A percentile compares a stretch with the other conserved stretches of the same genome.
Conservation (phyloP, 2,329 filamentous ascomycete species). For the Aulographum hederae region DNA sequence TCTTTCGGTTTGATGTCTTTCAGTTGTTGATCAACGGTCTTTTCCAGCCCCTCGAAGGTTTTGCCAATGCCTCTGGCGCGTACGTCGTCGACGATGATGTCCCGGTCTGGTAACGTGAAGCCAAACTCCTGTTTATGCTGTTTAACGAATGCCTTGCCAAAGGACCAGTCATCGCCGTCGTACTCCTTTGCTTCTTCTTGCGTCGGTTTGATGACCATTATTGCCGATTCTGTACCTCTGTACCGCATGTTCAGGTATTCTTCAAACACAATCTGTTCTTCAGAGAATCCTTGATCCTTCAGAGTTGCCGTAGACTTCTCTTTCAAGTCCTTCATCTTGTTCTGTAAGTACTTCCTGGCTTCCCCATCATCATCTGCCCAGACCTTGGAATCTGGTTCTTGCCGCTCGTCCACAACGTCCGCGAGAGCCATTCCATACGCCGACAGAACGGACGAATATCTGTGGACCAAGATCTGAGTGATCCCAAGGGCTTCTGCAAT, state of each 20-base stretch:
- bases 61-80: constrained; percentile 77
- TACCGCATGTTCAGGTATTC: constrained; percentile 93
- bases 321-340: constrained; percentile 64
- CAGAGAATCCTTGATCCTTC: constrained; percentile 59
- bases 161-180: constrained; percentile 56
- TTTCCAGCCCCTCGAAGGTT: constrained; percentile 61
- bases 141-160: constrained; percentile 65
- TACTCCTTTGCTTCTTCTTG: constrained; percentile 42
- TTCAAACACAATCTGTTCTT: constrained; percentile 62
- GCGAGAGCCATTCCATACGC: constrained; percentile 88
- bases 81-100: constrained; percentile 82
- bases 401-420: constrained; percentile 80
- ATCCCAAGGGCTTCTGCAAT: constrained; percentile 76
- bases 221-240: constrained; percentile 71
- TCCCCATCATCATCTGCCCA: constrained; percentile 39
- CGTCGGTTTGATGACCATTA: constrained; percentile 70
- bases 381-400: constrained; percentile 51
- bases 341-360: constrained; percentile 42
- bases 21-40: constrained; percentile 72
- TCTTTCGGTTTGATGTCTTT: constrained; percentile 46
- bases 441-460: constrained; percentile 76
- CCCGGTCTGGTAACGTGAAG: constrained; percentile 68
- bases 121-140: constrained; percentile 89
- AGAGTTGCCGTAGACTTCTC: constrained; percentile 52
- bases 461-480: constrained; percentile 66